A percentile compares a stretch with the other conserved stretches of the same genome.
Conservation (phyloP, 805 yeast species). For the Cephaloascus fragrans region DNA sequence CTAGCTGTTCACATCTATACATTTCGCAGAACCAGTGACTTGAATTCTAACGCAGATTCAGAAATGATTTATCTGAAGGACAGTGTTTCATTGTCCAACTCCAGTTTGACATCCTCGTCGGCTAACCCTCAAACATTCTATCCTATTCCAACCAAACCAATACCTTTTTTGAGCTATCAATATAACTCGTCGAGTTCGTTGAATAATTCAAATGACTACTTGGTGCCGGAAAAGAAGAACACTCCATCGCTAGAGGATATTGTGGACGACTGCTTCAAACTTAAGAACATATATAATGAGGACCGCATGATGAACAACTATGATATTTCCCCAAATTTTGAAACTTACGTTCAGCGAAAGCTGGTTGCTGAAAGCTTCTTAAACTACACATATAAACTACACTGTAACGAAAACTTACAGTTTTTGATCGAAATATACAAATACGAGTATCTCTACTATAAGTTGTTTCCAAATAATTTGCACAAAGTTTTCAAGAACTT, state of each 20-base stretch:
- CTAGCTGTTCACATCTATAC: too few relatives aligned
- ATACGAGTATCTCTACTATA: slow-evolving; percentile 34
- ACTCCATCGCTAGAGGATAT: slow-evolving; percentile 16
- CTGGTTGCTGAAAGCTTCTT: slow-evolving; percentile 18
- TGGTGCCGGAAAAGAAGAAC: not conserved
- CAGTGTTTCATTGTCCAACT: not conserved
- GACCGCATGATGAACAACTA: not conserved
- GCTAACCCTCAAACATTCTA: not conserved
- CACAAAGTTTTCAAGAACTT: too few relatives aligned
- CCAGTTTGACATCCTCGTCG: not conserved
- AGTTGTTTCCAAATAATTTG: slow-evolving; percentile 15
- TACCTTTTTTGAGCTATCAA: not conserved
- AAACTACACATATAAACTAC: slow-evolving; percentile 22
- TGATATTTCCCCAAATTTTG: slow-evolving; percentile 5
- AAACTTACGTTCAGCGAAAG: slow-evolving; percentile 7
- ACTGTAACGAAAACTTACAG: slow-evolving; percentile 34
- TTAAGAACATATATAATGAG: slow-evolving; percentile 6
- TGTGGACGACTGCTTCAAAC: slow-evolving; percentile 20
- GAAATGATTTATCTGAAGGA: not conserved
- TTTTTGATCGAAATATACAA: slow-evolving; percentile 34
- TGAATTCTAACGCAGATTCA: too few relatives aligned
- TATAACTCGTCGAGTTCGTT: not conserved
- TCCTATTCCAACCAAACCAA: not conserved
- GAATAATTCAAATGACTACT: not conserved
- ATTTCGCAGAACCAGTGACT: too few relatives aligned